Evolutionary conservation across 176 grass and related monocot species (phyloP).

Genomic region (Poa pratensis): DNA sequence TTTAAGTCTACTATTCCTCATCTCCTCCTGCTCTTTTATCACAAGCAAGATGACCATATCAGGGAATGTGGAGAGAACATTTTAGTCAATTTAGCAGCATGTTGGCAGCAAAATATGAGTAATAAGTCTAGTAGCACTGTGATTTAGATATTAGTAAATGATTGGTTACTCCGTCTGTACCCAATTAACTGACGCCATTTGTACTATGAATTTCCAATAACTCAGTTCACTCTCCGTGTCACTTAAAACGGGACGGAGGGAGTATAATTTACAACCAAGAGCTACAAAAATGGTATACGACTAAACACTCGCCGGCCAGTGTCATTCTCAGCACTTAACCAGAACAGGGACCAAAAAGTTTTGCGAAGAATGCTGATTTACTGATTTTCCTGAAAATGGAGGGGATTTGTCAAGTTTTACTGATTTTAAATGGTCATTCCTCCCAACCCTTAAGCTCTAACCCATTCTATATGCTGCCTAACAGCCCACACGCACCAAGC

Average conservation of each 20-base stretch:
- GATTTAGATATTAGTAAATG: not conserved
- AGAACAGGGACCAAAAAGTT: not conserved
- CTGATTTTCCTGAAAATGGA: not conserved
- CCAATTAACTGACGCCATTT: too few species aligned
- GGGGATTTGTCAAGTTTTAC: not conserved
- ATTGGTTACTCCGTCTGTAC: not conserved
- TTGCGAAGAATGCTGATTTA: not conserved
- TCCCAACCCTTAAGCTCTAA: not conserved
- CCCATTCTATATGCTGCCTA: not conserved
- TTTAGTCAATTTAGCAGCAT: conserved; percentile 9
- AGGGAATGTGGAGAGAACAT: conserved; percentile 5
- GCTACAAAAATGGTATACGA: not conserved
- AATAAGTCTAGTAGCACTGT: not conserved
- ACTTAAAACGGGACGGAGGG: too few species aligned
- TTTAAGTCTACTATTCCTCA: conserved; percentile 78
- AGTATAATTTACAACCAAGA: conserved; percentile 28
- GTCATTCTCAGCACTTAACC: not conserved
- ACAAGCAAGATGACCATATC: conserved; percentile 13
- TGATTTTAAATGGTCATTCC: not conserved
- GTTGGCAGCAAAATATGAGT: not conserved
- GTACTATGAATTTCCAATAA: too few species aligned
- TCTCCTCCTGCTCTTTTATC: conserved; percentile 65
- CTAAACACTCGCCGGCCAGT: not conserved
- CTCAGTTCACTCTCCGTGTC: too few species aligned
- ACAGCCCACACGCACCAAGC: not conserved